Evolutionary conservation across 139 green algal species (phyloP).

Genomic region (Chlorella vulgaris): DNA sequence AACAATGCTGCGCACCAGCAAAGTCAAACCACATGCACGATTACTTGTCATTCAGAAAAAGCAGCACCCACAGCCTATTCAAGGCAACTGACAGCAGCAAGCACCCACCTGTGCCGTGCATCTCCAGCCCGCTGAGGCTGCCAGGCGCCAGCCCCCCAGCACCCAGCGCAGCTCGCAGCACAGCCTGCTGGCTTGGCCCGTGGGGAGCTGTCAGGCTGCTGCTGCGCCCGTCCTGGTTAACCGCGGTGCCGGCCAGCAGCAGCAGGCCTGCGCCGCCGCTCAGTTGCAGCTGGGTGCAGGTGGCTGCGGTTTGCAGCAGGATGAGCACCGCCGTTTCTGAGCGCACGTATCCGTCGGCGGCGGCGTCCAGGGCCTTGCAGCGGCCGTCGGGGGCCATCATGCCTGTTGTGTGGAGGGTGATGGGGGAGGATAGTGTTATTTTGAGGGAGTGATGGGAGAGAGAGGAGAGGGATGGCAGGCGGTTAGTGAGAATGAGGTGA

Average conservation of each 20-base stretch:
- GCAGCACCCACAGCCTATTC: too few species aligned
- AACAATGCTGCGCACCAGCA: too few species aligned
- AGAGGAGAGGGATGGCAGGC: background rate
- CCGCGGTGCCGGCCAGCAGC: conserved; percentile 24
- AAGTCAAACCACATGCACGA: too few species aligned
- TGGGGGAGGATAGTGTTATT: background rate
- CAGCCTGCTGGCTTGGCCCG: conserved; percentile 56
- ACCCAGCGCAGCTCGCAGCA: conserved; percentile 20
- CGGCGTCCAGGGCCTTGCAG: conserved; percentile 55
- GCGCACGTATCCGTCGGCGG: conserved; percentile 59
- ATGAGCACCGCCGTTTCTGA: conserved; percentile 51
- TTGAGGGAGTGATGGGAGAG: too few species aligned
- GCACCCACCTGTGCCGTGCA: conserved; percentile 66
- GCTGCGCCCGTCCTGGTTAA: conserved; percentile 59
- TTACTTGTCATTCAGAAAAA: background rate
- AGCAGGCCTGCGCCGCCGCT: background rate
- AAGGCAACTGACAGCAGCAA: too few species aligned
- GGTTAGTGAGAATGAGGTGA: too few species aligned
- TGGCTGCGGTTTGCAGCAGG: conserved; percentile 19
- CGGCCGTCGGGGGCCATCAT: conserved; percentile 59
- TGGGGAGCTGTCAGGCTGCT: conserved; percentile 61
- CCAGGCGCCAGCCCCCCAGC: conserved; percentile 33
- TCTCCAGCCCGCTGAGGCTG: conserved; percentile 39
- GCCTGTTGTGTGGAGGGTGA: conserved; percentile 28
- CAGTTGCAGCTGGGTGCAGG: too few species aligned